Evolutionary conservation across 2,329 filamentous ascomycete genomes (phyloP).

Genomic region (Xylaria sp.): DNA sequence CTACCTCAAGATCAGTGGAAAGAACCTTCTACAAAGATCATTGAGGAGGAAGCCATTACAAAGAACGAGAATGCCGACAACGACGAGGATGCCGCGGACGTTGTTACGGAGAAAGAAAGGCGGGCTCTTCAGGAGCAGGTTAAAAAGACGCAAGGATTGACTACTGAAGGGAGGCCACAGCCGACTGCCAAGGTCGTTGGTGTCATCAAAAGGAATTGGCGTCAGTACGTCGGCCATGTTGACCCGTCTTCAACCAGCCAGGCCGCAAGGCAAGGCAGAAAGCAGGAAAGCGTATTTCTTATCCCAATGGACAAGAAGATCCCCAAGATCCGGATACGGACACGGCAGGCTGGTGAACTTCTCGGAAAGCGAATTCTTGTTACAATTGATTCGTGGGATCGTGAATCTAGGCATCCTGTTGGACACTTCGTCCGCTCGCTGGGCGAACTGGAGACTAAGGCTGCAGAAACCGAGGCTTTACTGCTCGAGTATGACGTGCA

Average conservation of each 20-base stretch:
- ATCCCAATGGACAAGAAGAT: slow-evolving; percentile 98
- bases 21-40: slow-evolving; percentile 91
- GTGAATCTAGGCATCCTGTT: slow-evolving; percentile 89
- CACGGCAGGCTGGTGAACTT: slow-evolving; percentile 87
- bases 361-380: slow-evolving; percentile 92
- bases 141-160: slow-evolving; percentile 82
- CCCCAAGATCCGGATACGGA: slow-evolving; percentile 93
- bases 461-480: slow-evolving; percentile 95
- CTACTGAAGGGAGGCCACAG: slow-evolving; percentile 80
- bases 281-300: slow-evolving; percentile 92
- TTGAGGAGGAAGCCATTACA: slow-evolving; percentile 92
- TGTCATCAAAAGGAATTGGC: slow-evolving; percentile 94
- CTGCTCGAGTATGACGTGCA: slow-evolving; percentile 97
- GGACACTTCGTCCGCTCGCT: slow-evolving; percentile 95
- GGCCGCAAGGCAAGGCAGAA: slow-evolving; percentile 78
- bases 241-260: slow-evolving; percentile 86
- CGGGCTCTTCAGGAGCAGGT: slow-evolving; percentile 92
- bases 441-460: slow-evolving; percentile 94
- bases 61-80: slow-evolving; percentile 93
- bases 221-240: slow-evolving; percentile 96
- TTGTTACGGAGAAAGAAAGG: slow-evolving; percentile 90
- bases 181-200: slow-evolving; percentile 94
- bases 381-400: slow-evolving; percentile 94
- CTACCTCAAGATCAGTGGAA: slow-evolving; percentile 97
- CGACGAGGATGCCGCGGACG: slow-evolving; percentile 79